Base-by-base conservation (phyloP, 2,329 filamentous ascomycete species). In the Magnaporthales sp. region DNA sequence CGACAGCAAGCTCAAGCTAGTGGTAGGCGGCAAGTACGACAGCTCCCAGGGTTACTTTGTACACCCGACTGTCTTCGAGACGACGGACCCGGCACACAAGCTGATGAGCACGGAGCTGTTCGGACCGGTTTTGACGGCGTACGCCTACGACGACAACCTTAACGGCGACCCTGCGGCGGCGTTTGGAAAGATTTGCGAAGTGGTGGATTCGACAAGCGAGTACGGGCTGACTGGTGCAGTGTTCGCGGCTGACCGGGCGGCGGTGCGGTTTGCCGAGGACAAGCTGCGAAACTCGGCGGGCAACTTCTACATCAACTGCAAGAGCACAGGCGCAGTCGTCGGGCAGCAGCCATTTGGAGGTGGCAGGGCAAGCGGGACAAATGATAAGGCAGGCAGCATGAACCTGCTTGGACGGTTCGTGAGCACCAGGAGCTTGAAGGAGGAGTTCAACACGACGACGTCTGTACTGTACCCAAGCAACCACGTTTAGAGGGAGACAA, bases 381-480 rank as follows among this genome's bases (percentile, higher is more conserved):
- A 84, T 69, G 83, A 86, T 72, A 85, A 86, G 76, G 83, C 83
- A 3, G 84, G 84, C 51, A 85, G 81, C 70, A 76, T 80, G 62
- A 79, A 78, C 38, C 75, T 83, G 68, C 71, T 86, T 68, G 75
- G 78, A 67, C 78, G 84, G 24, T 86, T 86, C 70, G 80, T 82
- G 15, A 82, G 81, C 70, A 77, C 80, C 66, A 75, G 83, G 66
- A 80, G 81, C 6, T 78, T 86, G 70, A 86, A 86, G 85, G 90
- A 93, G 82, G 90, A 92, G 80, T 93, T 91, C 72, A 78, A 80
- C 68, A 79, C 86, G 3, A 88, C 86, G 38, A 83, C 83, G 38
- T 81, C 83, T 75, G 88, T 92, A 32, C 76, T 76, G 65, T 93
- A 93, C 76, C 88, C 89, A 24, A 91, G 89, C 78, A 92, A 92